Evolutionary conservation across 2,329 filamentous ascomycete genomes (phyloP), one percentile per base, ranked within the genome.

Genomic region (Cladosporium sp.): DNA sequence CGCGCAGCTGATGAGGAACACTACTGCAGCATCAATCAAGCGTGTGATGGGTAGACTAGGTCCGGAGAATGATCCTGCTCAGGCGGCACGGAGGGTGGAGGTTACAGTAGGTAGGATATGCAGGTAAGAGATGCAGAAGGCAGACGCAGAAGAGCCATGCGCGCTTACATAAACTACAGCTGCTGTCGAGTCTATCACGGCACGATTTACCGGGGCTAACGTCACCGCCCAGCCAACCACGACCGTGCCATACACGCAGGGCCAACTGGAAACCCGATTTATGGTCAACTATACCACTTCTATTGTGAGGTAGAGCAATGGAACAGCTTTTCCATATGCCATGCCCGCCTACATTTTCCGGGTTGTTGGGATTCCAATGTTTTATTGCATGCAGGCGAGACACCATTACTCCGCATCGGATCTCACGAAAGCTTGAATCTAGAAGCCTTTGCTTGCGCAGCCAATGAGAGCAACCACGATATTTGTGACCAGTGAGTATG

Each of bases 381-480:
- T n/a, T n/a, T 24, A 24, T 19, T 48, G 25, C 28, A 35, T 48
- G 28, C 45, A 34, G n/a, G 45, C 45, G 45, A 48, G 45, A 48
- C 45, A 48, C 25, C 45, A 40, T 17, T 53, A 34, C 51, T 54
- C 52, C 40, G 52, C 52, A 47, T 36, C 40, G 52, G 40, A 47
- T 36, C 24, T 45, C 19, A 25, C 12, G 12, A 32, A 44, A 19
- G 10, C 24, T 39, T 13, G 22, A 20, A 20, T 44, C 28, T 28
- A 36, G 28, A 45, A 54, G 51, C 51, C 52, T 34, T 48, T 17
- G 45, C 40, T 39, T 39, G 35, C n/a, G 1, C 20, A 45, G 22
- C 52, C 52, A 55, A 55, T 47, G 15, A 39, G 15, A 55, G 20
- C 8, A 36, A 10, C 15, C 34, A 20, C 32, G 42, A 55, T 47